Conservation (phyloP, 1,139 yeast species). For the Petasospora rhodanensis region DNA sequence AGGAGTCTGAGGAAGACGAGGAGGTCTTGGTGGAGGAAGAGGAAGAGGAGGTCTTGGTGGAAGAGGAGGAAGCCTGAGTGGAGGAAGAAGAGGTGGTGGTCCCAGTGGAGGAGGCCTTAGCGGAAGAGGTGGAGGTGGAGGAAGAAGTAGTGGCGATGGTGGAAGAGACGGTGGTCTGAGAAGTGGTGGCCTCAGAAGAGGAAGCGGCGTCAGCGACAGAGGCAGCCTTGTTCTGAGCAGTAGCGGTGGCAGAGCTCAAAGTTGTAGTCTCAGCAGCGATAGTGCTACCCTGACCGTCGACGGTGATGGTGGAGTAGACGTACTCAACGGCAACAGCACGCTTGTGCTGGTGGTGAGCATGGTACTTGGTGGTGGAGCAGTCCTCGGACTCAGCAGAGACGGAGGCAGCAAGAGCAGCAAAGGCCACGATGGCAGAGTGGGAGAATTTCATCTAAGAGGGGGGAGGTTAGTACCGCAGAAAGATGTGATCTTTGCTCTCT, state of each 20-base stretch:
- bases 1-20: constrained; percentile 30
- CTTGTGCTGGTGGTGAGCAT: constrained; percentile 52
- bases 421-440: constrained; percentile 20
- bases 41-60: constrained; percentile 16
- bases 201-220: no score
- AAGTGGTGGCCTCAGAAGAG: constrained; percentile 24
- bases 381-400: constrained; percentile 23
- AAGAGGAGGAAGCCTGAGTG: constrained; percentile 19
- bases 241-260: constrained; percentile 1
- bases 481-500: no score
- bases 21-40: constrained; percentile 18
- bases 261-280: constrained; percentile 18
- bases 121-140: constrained; percentile 16
- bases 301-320: constrained; percentile 44
- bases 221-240: no score
- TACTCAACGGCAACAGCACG: constrained; percentile 53
- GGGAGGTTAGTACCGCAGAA: background rate
- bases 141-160: constrained; percentile 19
- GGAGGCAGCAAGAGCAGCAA: constrained; percentile 24
- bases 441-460: constrained; percentile 32
- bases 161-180: constrained; percentile 21
- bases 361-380: constrained; percentile 30
- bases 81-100: constrained; percentile 26
- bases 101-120: constrained; percentile 8
- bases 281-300: constrained; percentile 35